Conservation (phyloP, 345 rosid genomes). For the Iberis pinnata region DNA sequence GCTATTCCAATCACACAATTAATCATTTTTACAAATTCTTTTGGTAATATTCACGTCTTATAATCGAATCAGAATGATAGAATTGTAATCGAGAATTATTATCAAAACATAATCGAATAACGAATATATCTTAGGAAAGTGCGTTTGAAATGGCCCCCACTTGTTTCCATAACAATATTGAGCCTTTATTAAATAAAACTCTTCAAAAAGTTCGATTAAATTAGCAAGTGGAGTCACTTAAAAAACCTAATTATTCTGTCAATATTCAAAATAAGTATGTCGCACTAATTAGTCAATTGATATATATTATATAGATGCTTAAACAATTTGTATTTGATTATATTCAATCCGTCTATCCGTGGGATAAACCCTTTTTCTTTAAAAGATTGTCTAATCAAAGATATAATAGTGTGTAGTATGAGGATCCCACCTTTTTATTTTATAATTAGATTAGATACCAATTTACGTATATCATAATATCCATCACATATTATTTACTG, state of each 20-base stretch:
- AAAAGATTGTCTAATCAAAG: conserved; percentile 13
- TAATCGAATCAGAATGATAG: conserved; percentile 19
- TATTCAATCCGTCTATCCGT: conserved; percentile 15
- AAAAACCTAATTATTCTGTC: conserved; percentile 15
- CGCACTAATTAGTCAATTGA: conserved; percentile 3
- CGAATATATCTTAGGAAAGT: conserved; percentile 22
- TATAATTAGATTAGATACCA: conserved; percentile 15
- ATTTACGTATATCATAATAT: conserved; percentile 8
- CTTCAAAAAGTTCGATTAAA: conserved; percentile 13
- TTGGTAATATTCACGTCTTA: conserved; percentile 19
- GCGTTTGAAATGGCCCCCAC: conserved; percentile 15
- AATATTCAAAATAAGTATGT: conserved; percentile 18
- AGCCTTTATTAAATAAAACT: conserved; percentile 12
- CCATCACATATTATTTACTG: background rate
- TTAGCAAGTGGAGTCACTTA: conserved; percentile 24
- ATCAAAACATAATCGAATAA: conserved; percentile 25
- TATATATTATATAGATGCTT: conserved; percentile 15
- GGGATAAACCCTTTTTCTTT: conserved; percentile 7
- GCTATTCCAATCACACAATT: conserved; percentile 18
- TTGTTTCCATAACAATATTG: conserved; percentile 19
- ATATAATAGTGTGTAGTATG: conserved; percentile 1
- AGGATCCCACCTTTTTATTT: background rate
- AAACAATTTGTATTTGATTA: conserved; percentile 14
- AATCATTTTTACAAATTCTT: conserved; percentile 1
- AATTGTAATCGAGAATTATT: conserved; percentile 10